phyloP scores from a whole-genome alignment of 306 rosid genomes.

The Trifolium fragiferum region DNA sequence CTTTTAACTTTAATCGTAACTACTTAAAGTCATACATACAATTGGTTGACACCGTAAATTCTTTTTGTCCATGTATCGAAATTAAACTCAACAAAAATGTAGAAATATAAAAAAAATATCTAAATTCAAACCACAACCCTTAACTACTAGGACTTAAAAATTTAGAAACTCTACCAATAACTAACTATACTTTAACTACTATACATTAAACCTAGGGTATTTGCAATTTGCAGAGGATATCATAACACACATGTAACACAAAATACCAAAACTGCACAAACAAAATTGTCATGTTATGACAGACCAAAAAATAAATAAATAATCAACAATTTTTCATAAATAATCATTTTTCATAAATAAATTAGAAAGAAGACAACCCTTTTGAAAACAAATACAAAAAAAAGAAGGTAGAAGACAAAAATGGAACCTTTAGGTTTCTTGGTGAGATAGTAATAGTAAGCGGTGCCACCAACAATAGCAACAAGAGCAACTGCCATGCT shows the following conservation, averaged over 20 bases:
- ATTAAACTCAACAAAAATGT: background rate
- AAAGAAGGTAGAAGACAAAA: background rate
- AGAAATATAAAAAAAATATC: background rate
- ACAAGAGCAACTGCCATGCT: conserved; percentile 57
- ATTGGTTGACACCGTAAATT: background rate
- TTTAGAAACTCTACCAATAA: background rate
- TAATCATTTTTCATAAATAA: background rate
- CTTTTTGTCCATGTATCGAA: background rate
- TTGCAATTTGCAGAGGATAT: background rate
- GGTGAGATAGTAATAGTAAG: conserved; percentile 64
- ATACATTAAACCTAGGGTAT: background rate
- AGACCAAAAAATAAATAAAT: background rate
- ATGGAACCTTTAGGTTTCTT: conserved; percentile 59
- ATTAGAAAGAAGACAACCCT: background rate
- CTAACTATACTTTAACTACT: background rate
- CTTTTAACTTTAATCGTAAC: no score
- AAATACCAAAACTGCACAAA: background rate
- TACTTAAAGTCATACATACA: no score
- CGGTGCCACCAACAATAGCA: conserved; percentile 61
- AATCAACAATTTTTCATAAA: background rate
- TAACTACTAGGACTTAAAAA: background rate
- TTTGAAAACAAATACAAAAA: background rate
- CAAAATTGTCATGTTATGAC: background rate
- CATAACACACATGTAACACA: background rate
- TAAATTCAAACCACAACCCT: background rate